Percentiles rank a stretch among this genome's conserved stretches.
phyloP scores from a whole-genome alignment of 345 rosid species.

The Salix suchowensis region DNA sequence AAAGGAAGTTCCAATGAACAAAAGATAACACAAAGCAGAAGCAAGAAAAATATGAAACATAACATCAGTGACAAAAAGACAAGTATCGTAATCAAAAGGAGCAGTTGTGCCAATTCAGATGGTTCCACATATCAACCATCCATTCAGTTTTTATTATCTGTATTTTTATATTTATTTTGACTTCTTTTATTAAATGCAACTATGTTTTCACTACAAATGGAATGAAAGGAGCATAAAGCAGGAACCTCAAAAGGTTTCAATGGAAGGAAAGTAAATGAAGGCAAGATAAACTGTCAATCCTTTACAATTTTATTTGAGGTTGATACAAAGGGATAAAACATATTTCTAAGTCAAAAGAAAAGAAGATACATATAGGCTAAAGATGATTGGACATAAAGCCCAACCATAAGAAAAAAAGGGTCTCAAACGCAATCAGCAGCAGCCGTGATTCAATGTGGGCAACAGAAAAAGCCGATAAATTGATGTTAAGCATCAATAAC shows the following conservation, averaged over 20 bases:
- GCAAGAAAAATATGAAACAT: neutral
- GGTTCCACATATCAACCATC: neutral
- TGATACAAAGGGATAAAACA: neutral
- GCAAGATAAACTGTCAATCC: too few species aligned
- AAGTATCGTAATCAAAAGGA: neutral
- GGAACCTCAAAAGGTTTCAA: too few species aligned
- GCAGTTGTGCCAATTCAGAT: neutral
- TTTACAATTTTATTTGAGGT: too few species aligned
- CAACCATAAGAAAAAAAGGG: neutral
- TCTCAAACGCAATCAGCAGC: neutral
- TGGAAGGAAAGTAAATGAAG: too few species aligned
- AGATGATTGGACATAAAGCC: neutral
- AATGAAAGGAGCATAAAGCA: too few species aligned
- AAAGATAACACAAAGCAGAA: neutral
- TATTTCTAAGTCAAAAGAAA: neutral
- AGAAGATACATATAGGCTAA: neutral
- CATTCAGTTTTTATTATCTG: neutral
- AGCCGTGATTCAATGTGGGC: constrained; percentile 16
- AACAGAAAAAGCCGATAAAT: constrained; percentile 37
- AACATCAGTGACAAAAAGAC: neutral
- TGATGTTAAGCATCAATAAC: constrained; percentile 12
- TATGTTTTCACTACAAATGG: too few species aligned
- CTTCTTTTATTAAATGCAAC: too few species aligned
- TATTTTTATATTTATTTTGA: too few species aligned
- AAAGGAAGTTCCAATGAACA: neutral